These are phyloP conservation scores for Eimeria praecox DNA, from an alignment of 169 alveolate genomes.

Conservation along the genomic window DNA sequence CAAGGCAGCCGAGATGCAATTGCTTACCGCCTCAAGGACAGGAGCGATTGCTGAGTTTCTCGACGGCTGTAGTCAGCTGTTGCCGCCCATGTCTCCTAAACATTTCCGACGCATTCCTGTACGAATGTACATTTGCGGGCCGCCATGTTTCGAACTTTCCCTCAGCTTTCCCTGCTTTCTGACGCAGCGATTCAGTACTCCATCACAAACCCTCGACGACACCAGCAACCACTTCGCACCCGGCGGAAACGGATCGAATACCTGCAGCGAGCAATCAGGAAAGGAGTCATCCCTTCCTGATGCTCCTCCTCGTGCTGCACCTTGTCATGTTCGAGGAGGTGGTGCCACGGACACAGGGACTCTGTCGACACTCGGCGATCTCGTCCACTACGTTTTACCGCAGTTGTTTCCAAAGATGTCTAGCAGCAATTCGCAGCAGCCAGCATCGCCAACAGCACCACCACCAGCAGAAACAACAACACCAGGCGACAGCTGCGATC, in stretches of 20 bases:
- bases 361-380: slow-evolving; percentile 76
- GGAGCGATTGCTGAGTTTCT: slow-evolving; percentile 51
- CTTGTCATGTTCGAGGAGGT: background rate
- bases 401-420: slow-evolving; percentile 76
- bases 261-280: background rate
- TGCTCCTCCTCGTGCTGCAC: background rate
- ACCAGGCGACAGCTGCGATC: background rate
- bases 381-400: slow-evolving; percentile 64
- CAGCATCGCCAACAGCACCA: background rate
- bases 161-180: slow-evolving; percentile 76
- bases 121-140: slow-evolving; percentile 64
- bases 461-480: background rate
- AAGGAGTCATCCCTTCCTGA: background rate
- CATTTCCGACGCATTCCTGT: slow-evolving; percentile 65
- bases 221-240: background rate
- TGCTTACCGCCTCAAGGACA: slow-evolving; percentile 68
- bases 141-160: slow-evolving; percentile 57
- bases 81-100: slow-evolving; percentile 55
- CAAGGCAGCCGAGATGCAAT: slow-evolving; percentile 67
- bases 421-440: background rate
- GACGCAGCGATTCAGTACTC: background rate
- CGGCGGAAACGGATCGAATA: background rate
- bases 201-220: slow-evolving; percentile 35
- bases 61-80: slow-evolving; percentile 52
- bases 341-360: background rate